Base-by-base conservation (phyloP, 306 rosid genomes). In the Casuarina equisetifolia region DNA sequence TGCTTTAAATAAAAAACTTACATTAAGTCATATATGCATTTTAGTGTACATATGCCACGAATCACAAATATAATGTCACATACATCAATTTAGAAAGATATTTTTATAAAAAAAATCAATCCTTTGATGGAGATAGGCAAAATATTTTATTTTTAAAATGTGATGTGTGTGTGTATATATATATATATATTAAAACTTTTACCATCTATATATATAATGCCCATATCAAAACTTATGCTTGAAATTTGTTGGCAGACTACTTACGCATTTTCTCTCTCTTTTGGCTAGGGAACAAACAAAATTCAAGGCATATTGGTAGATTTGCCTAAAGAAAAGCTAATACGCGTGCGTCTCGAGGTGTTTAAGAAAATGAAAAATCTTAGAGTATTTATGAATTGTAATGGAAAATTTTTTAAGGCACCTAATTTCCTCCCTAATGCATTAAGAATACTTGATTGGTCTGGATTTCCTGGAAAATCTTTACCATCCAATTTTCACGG, bases 401-500 rank as follows among this genome's bases (percentile, higher is more conserved):
- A 79, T 43, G 83, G 48, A 58, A 16, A 32, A 15, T 48, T 82
- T 44, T 77, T 52, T n/a, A 77, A 53, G 74, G 46, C 51, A 5
- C 80, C 80, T 12, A 48, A 73, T 4, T 71, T 79, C 74, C 81
- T 84, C 19, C 80, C 88, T 32, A 61, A 77, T 35, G 71, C 63
- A 75, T 82, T 87, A 77, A 84, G 80, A 77, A 5, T 83, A 42
- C 82, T 86, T 38, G 72, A 69, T 9, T 87, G 91, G 91, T 70
- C 54, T 39, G 72, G 61, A n/a, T 80, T 46, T 78, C 87, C 85
- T 13, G 76, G 68, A 25, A 32, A 78, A 49, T 43, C 57, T 75
- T 68, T 85, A 12, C 89, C 88, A 1, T 63, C 69, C 9, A 68
- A 63, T 70, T 80, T 87, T 80, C 71, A 74, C 72, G 84, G 85